Evolutionary conservation across 257 asterid species (phyloP).

Genomic region (Thymus mandschuricus): DNA sequence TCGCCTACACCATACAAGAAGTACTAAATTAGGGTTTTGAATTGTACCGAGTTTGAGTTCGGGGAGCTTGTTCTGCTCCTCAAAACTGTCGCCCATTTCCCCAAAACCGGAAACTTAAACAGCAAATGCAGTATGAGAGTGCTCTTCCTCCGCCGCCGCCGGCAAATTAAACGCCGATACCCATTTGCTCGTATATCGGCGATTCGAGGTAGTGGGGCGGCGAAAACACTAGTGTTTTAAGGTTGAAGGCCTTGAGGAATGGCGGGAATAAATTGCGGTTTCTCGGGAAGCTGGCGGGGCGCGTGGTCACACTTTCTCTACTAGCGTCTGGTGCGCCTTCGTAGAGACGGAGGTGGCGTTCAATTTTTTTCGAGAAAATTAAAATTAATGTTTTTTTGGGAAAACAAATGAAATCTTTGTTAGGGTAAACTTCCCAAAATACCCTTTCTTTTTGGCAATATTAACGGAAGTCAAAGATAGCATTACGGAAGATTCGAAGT

Average conservation of each 20-base stretch:
- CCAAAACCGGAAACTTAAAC: constrained; percentile 4
- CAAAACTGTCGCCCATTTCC: constrained; percentile 58
- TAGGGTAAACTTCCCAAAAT: too few species aligned
- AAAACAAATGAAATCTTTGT: too few species aligned
- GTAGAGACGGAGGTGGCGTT: not conserved
- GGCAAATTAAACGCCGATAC: not conserved
- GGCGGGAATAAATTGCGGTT: constrained; percentile 46
- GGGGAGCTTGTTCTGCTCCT: constrained; percentile 80
- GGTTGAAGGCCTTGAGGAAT: constrained; percentile 5
- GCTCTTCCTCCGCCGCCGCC: not conserved
- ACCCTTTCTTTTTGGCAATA: too few species aligned
- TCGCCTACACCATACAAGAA: not conserved
- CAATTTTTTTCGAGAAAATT: too few species aligned
- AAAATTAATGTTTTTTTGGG: too few species aligned
- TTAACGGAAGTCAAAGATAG: too few species aligned
- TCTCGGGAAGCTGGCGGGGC: constrained; percentile 23
- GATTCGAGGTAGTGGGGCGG: not conserved
- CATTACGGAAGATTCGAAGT: too few species aligned
- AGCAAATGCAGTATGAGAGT: not conserved
- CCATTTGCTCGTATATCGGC: not conserved
- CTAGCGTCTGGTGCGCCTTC: not conserved
- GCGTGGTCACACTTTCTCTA: not conserved
- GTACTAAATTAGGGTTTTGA: constrained; percentile 35
- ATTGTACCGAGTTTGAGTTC: constrained; percentile 80
- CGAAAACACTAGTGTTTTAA: not conserved